Evolutionary conservation across 129 eudicot genomes (phyloP).

Genomic region (Erigeron canadensis): DNA sequence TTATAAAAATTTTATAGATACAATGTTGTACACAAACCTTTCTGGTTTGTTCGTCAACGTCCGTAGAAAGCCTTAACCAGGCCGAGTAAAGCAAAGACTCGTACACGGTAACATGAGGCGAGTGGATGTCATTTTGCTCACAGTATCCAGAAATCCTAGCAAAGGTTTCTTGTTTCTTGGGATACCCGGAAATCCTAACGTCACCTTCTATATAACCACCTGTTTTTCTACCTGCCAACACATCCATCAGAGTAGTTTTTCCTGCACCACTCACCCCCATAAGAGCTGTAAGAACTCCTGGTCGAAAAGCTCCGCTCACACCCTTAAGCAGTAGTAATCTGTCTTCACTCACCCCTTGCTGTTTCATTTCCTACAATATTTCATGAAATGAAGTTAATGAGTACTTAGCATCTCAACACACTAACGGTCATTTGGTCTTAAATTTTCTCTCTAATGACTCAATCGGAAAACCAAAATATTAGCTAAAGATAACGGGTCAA

Average conservation of each 20-base stretch:
- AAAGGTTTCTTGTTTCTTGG: constrained; percentile 83
- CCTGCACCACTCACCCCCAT: constrained; percentile 99
- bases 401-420: not conserved
- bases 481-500: not conserved
- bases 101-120: constrained; percentile 83
- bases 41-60: constrained; percentile 56
- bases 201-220: constrained; percentile 83
- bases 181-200: constrained; percentile 71
- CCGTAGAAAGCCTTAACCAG: constrained; percentile 73
- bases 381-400: not conserved
- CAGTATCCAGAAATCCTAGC: constrained; percentile 89
- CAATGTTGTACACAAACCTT: constrained; percentile 41
- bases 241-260: constrained; percentile 92
- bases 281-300: constrained; percentile 84
- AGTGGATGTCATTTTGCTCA: constrained; percentile 90
- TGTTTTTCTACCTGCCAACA: constrained; percentile 83
- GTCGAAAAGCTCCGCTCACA: constrained; percentile 82
- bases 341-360: constrained; percentile 63
- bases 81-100: constrained; percentile 88
- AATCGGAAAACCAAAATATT: not conserved
- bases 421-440: not conserved
- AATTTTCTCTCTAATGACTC: not conserved
- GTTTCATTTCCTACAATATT: constrained; percentile 73
- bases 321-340: constrained; percentile 66
- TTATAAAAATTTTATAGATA: not conserved